Percentiles rank a stretch among this genome's conserved stretches.
Conservation (phyloP, 495 filamentous ascomycete species). For the Hyphodiscus hymeniophilus region DNA sequence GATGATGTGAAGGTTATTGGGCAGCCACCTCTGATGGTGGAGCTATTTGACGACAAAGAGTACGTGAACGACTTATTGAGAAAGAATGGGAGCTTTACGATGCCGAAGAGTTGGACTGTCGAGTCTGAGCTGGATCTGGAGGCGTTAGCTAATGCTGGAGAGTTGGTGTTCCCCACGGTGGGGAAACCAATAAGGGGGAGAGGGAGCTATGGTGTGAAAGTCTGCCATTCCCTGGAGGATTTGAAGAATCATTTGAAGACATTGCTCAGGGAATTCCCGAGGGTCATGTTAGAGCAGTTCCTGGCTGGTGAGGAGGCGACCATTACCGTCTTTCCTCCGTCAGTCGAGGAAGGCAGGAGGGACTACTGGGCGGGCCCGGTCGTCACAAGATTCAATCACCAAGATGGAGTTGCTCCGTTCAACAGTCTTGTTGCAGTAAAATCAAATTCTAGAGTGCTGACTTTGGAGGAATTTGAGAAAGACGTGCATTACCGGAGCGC, state of each 20-base stretch:
- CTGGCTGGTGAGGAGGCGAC: slow-evolving; percentile 33
- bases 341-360: slow-evolving; percentile 3
- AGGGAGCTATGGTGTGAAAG: slow-evolving; percentile 30
- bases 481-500: slow-evolving; percentile 5
- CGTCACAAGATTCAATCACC: slow-evolving; percentile 32
- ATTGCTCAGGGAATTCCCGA: slow-evolving; percentile 24
- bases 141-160: background rate
- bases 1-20: slow-evolving; percentile 25
- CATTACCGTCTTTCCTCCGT: slow-evolving; percentile 34
- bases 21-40: slow-evolving; percentile 30
- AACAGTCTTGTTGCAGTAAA: slow-evolving; percentile 30
- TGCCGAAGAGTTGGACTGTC: slow-evolving; percentile 1
- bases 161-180: slow-evolving; percentile 24
- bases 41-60: slow-evolving; percentile 33
- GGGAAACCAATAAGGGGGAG: slow-evolving; percentile 28
- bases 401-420: slow-evolving; percentile 28
- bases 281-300: slow-evolving; percentile 31
- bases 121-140: background rate
- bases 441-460: slow-evolving; percentile 22
- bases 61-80: slow-evolving; percentile 29
- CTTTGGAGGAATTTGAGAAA: slow-evolving; percentile 1
- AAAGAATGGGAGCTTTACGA: background rate
- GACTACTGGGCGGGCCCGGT: slow-evolving; percentile 31
- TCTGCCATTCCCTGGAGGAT: slow-evolving; percentile 20
- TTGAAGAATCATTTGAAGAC: slow-evolving; percentile 22